Conservation (phyloP, 2,329 filamentous ascomycete species). For the Paecilomyces variotii region DNA sequence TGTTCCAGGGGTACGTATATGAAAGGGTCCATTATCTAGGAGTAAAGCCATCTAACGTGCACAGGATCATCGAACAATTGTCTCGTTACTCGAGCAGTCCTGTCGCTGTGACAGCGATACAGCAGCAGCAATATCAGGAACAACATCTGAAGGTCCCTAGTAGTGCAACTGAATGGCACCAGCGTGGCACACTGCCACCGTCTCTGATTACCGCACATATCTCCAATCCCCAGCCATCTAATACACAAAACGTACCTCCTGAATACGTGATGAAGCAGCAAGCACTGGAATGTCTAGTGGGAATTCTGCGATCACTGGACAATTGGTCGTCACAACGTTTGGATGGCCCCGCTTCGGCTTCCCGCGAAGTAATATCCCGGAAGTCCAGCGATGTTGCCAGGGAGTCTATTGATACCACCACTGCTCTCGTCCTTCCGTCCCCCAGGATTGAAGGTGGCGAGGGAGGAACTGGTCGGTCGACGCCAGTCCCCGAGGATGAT, state of each 20-base stretch:
- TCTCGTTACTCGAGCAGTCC: constrained; percentile 77
- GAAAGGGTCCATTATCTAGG: neutral
- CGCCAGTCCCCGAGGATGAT: constrained; percentile 73
- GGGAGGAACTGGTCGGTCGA: constrained; percentile 52
- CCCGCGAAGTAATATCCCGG: constrained; percentile 37
- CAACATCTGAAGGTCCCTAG: constrained; percentile 55
- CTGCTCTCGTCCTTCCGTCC: constrained; percentile 45
- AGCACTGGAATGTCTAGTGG: constrained; percentile 79
- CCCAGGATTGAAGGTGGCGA: constrained; percentile 51
- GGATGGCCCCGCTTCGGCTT: constrained; percentile 47
- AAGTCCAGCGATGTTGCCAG: constrained; percentile 54
- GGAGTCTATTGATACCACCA: constrained; percentile 65
- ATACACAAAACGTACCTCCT: constrained; percentile 61
- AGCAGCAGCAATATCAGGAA: constrained; percentile 84
- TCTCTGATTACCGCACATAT: constrained; percentile 76
- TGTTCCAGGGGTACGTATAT: constrained; percentile 62
- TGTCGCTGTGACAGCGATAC: constrained; percentile 62
- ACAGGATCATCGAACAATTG: constrained; percentile 79
- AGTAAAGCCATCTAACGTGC: constrained; percentile 4
- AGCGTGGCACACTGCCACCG: constrained; percentile 75
- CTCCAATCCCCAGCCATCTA: constrained; percentile 39
- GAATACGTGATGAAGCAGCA: constrained; percentile 90
- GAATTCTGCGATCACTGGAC: constrained; percentile 80
- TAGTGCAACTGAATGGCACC: constrained; percentile 69
- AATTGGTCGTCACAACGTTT: constrained; percentile 76